Evolutionary conservation across 192 early-diverging fungal species (phyloP).

Genomic region (Gaertneriomyces semiglobifer): DNA sequence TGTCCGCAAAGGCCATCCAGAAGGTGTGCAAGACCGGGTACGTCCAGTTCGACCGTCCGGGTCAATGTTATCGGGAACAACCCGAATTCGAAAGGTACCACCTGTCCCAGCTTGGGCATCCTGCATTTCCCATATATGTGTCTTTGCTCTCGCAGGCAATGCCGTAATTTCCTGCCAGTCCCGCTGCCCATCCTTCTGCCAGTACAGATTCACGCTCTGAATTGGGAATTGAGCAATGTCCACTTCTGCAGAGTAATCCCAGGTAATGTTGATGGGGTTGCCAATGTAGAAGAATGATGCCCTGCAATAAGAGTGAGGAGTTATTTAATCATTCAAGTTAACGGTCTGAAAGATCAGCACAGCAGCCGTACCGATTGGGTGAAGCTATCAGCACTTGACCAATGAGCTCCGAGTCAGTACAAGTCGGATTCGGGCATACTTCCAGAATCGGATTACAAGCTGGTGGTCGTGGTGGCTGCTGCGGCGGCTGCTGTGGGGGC

Average conservation of each 20-base stretch:
- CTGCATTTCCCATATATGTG: background rate
- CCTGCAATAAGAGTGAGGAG: no score
- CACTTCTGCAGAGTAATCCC: conserved; percentile 18
- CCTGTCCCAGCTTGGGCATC: conserved; percentile 3
- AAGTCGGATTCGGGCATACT: conserved; percentile 1
- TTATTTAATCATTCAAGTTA: no score
- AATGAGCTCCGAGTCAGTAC: background rate
- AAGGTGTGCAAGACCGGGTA: background rate
- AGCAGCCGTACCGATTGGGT: background rate
- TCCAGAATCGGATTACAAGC: conserved; percentile 5
- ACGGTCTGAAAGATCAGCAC: no score
- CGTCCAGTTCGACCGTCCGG: background rate
- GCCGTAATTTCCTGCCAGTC: background rate
- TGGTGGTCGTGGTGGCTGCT: conserved; percentile 6
- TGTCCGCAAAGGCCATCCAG: background rate
- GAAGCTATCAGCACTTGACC: background rate
- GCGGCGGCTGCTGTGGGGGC: background rate
- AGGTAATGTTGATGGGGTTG: conserved; percentile 17
- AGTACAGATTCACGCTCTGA: background rate
- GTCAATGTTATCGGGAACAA: conserved; percentile 10
- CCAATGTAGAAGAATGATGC: conserved; percentile 14
- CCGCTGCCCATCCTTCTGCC: background rate
- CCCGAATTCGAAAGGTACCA: background rate
- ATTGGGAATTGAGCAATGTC: conserved; percentile 3
- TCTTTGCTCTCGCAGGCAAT: background rate